Percentiles rank a stretch among this genome's conserved stretches.
These are phyloP conservation scores for Solanum chilense DNA, from an alignment of 257 asterid genomes.

Conservation along the genomic window DNA sequence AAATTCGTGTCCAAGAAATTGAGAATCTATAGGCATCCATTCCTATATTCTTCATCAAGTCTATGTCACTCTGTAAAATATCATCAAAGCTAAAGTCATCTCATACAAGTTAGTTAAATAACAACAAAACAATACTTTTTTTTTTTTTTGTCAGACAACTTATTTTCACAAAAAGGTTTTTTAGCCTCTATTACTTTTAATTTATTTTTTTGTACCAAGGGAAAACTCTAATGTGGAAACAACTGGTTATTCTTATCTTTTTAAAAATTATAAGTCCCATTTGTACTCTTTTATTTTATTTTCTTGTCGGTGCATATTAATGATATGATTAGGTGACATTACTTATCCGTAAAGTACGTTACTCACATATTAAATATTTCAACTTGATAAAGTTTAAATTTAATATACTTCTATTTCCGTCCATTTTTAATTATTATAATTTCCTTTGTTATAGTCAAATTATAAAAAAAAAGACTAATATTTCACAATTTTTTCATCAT, in stretches of 20 bases:
- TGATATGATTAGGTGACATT: not conserved
- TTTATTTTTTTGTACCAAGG: not conserved
- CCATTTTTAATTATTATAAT: no score
- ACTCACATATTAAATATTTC: not conserved
- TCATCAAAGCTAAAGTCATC: slow-evolving; percentile 6
- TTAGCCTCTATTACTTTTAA: not conserved
- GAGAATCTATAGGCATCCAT: slow-evolving; percentile 92
- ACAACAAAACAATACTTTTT: not conserved
- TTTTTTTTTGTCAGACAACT: not conserved
- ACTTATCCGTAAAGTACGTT: not conserved
- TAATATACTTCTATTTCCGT: not conserved
- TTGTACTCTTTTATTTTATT: not conserved
- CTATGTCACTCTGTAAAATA: slow-evolving; percentile 56
- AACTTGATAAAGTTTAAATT: not conserved
- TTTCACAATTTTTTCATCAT: no score
- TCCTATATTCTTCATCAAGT: slow-evolving; percentile 72
- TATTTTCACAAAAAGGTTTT: not conserved
- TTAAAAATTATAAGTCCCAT: not conserved
- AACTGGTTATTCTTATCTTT: slow-evolving; percentile 10
- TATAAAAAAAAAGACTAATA: no score
- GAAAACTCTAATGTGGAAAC: slow-evolving; percentile 2
- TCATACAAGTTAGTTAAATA: slow-evolving; percentile 13
- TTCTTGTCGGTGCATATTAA: not conserved
- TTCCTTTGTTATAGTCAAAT: no score
- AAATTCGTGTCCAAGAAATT: slow-evolving; percentile 84